phyloP scores from a whole-genome alignment of 495 filamentous ascomycete species.

The Podospora comata region DNA sequence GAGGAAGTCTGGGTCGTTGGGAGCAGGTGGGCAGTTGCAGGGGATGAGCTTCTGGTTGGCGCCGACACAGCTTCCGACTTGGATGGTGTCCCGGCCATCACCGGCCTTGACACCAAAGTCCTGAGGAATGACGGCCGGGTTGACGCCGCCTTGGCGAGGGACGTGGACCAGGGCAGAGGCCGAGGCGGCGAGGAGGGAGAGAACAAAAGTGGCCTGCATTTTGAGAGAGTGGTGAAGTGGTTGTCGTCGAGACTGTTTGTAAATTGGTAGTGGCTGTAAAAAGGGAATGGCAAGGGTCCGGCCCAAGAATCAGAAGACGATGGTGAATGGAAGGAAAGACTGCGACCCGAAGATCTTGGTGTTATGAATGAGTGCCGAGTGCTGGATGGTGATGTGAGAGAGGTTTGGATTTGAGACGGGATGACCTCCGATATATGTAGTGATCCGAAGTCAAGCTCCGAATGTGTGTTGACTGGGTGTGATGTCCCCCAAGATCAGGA shows the following conservation, averaged over 20 bases:
- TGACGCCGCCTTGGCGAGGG: constrained; percentile 19
- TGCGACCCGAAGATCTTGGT: constrained; percentile 8
- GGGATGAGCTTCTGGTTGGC: constrained; percentile 26
- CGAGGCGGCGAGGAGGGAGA: constrained; percentile 16
- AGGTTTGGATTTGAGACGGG: constrained; percentile 3
- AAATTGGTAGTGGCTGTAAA: background rate
- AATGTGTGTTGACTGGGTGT: background rate
- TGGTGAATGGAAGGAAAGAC: constrained; percentile 10
- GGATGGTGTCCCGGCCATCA: constrained; percentile 6
- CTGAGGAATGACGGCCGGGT: constrained; percentile 21
- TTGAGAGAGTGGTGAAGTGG: constrained; percentile 9
- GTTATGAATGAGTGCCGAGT: background rate
- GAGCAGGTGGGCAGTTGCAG: constrained; percentile 26
- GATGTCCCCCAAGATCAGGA: background rate
- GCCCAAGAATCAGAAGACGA: constrained; percentile 10
- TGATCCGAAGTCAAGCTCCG: constrained; percentile 6
- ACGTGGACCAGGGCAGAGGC: constrained; percentile 11
- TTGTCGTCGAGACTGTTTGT: background rate
- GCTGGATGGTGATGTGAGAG: background rate
- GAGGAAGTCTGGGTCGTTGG: constrained; percentile 25
- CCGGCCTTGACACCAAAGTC: constrained; percentile 23
- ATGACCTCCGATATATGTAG: constrained; percentile 7
- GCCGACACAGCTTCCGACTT: constrained; percentile 15
- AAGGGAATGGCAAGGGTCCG: constrained; percentile 12
- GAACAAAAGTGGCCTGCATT: constrained; percentile 14